A percentile compares a stretch with the other conserved stretches of the same genome.
These are phyloP conservation scores for Dispira simplex DNA, from an alignment of 192 early-diverging fungal species.

Conservation along the genomic window DNA sequence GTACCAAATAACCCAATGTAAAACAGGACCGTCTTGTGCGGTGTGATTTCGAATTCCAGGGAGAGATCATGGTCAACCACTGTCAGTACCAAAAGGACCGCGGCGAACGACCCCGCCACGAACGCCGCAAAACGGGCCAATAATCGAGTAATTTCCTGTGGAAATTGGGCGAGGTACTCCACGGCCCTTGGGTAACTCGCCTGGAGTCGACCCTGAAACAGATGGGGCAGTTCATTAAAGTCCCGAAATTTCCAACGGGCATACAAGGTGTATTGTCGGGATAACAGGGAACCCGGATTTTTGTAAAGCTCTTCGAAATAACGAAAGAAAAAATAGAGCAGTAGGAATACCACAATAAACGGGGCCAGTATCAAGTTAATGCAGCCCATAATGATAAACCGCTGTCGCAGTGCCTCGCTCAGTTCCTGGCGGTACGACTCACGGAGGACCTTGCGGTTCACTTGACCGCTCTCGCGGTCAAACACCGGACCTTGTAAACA, in stretches of 20 bases:
- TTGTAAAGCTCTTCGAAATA: conserved; percentile 78
- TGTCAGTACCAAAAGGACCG: conserved; percentile 65
- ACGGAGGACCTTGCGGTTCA: conserved; percentile 68
- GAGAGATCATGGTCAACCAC: conserved; percentile 76
- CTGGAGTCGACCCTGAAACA: conserved; percentile 63
- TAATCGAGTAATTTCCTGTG: conserved; percentile 62
- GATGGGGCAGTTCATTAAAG: conserved; percentile 94
- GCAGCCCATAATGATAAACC: conserved; percentile 82
- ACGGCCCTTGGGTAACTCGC: conserved; percentile 55
- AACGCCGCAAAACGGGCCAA: conserved; percentile 80
- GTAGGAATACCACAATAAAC: conserved; percentile 63
- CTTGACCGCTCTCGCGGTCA: conserved; percentile 59
- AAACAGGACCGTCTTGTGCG: conserved; percentile 77
- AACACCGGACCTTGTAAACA: conserved; percentile 79
- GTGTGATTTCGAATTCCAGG: conserved; percentile 82
- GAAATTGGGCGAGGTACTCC: conserved; percentile 81
- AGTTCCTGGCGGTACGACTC: conserved; percentile 46
- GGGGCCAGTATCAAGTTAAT: conserved; percentile 76
- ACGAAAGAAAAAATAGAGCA: conserved; percentile 79
- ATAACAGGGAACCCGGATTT: conserved; percentile 67
- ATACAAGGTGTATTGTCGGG: conserved; percentile 68
- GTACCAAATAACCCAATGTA: conserved; percentile 85
- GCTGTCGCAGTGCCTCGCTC: conserved; percentile 45
- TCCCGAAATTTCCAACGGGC: conserved; percentile 91
- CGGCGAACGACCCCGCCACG: conserved; percentile 75